A percentile compares a stretch with the other conserved stretches of the same genome.
Conservation (phyloP, 108 stramenopile genomes). For the Cylindrotheca closterium region DNA sequence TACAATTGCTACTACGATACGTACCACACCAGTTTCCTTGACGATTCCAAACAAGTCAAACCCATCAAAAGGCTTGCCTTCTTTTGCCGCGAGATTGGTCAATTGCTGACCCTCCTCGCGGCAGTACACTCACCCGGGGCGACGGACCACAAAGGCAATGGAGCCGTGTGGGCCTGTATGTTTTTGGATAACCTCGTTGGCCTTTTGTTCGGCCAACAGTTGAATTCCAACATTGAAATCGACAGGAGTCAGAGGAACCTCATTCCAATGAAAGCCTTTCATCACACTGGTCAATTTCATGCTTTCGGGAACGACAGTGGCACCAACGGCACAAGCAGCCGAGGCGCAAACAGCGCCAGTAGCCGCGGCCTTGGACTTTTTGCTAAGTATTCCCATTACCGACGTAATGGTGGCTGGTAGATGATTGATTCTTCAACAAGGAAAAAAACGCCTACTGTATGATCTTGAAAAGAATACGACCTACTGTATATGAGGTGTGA, state of each 20-base stretch:
- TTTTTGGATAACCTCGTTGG: slow-evolving; percentile 8
- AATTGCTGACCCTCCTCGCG: slow-evolving; percentile 83
- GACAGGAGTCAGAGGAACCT: slow-evolving; percentile 17
- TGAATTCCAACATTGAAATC: slow-evolving; percentile 21
- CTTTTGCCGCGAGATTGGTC: slow-evolving; percentile 45
- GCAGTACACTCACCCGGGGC: slow-evolving; percentile 84
- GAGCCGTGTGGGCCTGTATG: slow-evolving; percentile 16
- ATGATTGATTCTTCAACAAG: too few relatives aligned
- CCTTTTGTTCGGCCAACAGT: slow-evolving; percentile 7
- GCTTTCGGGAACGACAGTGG: slow-evolving; percentile 4
- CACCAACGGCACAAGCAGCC: not conserved
- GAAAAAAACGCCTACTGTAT: too few relatives aligned
- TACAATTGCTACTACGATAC: slow-evolving; percentile 7
- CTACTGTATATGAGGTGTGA: not conserved
- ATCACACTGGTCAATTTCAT: slow-evolving; percentile 19
- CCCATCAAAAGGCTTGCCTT: slow-evolving; percentile 33
- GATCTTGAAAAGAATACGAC: too few relatives aligned
- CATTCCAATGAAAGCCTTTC: slow-evolving; percentile 9
- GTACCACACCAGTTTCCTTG: slow-evolving; percentile 75
- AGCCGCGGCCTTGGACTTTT: not conserved
- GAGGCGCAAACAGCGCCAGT: not conserved
- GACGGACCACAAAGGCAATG: slow-evolving; percentile 55
- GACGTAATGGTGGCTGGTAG: too few relatives aligned
- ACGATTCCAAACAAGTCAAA: slow-evolving; percentile 60
- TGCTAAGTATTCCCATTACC: not conserved